phyloP scores from a whole-genome alignment of 306 rosid genomes.

The Cotoneaster glaucophyllus region DNA sequence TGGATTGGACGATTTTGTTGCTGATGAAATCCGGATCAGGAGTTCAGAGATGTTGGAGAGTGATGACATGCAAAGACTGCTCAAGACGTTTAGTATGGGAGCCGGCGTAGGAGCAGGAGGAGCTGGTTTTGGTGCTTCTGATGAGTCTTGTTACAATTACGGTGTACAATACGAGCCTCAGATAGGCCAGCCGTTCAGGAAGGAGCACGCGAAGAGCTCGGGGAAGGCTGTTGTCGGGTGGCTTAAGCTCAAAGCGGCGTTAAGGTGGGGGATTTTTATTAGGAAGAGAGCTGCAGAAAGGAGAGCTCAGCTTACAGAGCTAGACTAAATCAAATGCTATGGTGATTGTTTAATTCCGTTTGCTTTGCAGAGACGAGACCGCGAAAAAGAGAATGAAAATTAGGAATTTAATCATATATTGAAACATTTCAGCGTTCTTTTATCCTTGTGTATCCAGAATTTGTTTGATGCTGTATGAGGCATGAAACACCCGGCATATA shows the following conservation, averaged over 20 bases:
- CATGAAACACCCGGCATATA: neutral
- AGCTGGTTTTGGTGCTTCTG: constrained; percentile 34
- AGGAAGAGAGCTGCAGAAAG: constrained; percentile 74
- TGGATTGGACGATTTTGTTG: constrained; percentile 64
- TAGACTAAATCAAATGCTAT: constrained; percentile 40
- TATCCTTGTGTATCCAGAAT: neutral
- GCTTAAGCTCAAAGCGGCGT: constrained; percentile 89
- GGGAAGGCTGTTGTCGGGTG: constrained; percentile 87
- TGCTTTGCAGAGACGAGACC: neutral
- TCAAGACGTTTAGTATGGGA: constrained; percentile 50
- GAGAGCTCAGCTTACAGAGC: constrained; percentile 77
- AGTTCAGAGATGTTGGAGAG: constrained; percentile 77
- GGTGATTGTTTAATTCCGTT: neutral
- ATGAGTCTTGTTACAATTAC: constrained; percentile 42
- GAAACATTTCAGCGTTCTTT: neutral
- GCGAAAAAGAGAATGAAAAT: neutral
- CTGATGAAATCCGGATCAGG: constrained; percentile 70
- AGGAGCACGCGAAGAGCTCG: constrained; percentile 44
- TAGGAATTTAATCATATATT: neutral
- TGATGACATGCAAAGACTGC: constrained; percentile 79
- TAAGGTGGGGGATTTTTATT: constrained; percentile 85
- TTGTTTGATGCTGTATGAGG: neutral
- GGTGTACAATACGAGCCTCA: constrained; percentile 57
- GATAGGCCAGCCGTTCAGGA: constrained; percentile 28
- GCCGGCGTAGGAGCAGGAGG: constrained; percentile 31